These are phyloP conservation scores for Protomyces arabidopsidicola DNA, from an alignment of 1,139 yeast genomes.

Conservation along the genomic window DNA sequence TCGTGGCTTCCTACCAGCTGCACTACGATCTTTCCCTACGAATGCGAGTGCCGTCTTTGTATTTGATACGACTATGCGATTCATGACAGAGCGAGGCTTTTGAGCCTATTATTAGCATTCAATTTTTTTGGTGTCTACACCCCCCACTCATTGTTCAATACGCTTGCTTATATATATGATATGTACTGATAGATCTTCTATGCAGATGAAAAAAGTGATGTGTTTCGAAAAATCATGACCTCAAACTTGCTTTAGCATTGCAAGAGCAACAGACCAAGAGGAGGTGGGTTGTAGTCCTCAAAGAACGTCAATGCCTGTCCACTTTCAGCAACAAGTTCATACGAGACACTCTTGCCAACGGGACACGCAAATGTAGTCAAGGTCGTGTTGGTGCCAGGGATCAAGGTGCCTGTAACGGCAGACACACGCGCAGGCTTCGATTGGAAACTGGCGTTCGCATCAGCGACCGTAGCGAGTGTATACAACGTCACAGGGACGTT, in stretches of 20 bases:
- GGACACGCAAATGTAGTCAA: conserved; percentile 21
- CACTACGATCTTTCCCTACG: conserved; percentile 68
- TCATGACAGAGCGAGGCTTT: not conserved
- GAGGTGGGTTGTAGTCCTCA: conserved; percentile 25
- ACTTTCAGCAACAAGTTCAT: conserved; percentile 11
- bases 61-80: conserved; percentile 74
- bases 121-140: not conserved
- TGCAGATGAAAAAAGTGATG: not conserved
- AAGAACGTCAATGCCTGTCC: conserved; percentile 11
- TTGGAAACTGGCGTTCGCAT: conserved; percentile 8
- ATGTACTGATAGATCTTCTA: not conserved
- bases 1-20: conserved; percentile 74
- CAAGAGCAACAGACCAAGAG: conserved; percentile 1
- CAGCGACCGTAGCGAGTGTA: conserved; percentile 16
- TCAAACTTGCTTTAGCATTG: not conserved
- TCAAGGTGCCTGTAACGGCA: conserved; percentile 5
- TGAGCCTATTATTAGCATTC: not conserved
- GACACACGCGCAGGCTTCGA: conserved; percentile 21
- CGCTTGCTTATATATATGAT: not conserved
- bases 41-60: conserved; percentile 93
- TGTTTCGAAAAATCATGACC: not conserved
- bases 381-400: conserved; percentile 22
- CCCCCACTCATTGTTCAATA: not conserved
- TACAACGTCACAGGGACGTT: conserved; percentile 18
- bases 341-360: conserved; percentile 21